Conservation (phyloP, 306 rosid genomes). For the Prunus persica region Prunus_persica_NCBIv2 NC_034009.1:8303501-8304000, state of each 20-base stretch:
- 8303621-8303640: constrained; percentile 66
- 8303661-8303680: constrained; percentile 55
- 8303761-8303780: background rate
- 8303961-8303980: constrained; percentile 44
- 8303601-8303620: background rate
- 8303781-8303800: background rate
- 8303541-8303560: constrained; percentile 25
- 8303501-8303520: constrained; percentile 87
- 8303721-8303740: background rate
- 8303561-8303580: background rate
- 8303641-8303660: constrained; percentile 65
- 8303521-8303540: constrained; percentile 87
- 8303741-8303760: background rate
- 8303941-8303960: constrained; percentile 35
- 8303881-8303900: background rate
- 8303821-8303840: background rate
- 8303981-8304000: constrained; percentile 61
- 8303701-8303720: background rate
- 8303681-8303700: constrained; percentile 33
- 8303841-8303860: background rate
- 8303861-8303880: background rate
- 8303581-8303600: constrained; percentile 5
- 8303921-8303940: constrained; percentile 50
- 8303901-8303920: background rate
- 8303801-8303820: too few species aligned